Evolutionary conservation across 345 rosid genomes (phyloP), one percentile per base, ranked within the genome.

Genomic region (Geranium rotundifolium): DNA sequence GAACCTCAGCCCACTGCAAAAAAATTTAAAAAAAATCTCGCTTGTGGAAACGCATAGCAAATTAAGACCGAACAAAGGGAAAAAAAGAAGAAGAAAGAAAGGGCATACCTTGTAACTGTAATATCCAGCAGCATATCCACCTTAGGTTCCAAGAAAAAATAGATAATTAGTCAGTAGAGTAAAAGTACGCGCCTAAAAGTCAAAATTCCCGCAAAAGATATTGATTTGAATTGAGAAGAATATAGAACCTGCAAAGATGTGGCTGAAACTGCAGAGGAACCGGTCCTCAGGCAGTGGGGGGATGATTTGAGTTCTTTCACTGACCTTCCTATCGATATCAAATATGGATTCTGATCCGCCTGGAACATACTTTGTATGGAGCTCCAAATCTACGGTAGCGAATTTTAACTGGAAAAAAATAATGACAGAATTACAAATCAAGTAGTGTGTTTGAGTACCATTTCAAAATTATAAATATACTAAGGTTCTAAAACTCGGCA

Each of bases 51-150:
- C 27, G 2, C 27, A 37, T 5, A 10, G 46, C 29, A 19, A 20
- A 17, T 41, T 15, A 9, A 0, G 12, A 7, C 46, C 50, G 17
- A 39, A 39, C 57, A 31, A 74, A 59, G 39, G 54, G n/a, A 56
- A 63, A 19, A 46, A 27, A 15, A n/a, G n/a, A 23, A 0, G 27
- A 23, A 23, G 27, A 23, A 23, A 23, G 27, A 23, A 2, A 23
- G 27, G 2, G 27, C 27, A 23, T 77, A 91, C 97, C 97, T 91
- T 91, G 79, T 91, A 91, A 68, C 97, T 88, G 75, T 92, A 92
- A 73, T 92, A 92, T 67, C 98, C 96, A 67, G 97, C 96, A 63
- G 97, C 95, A 72, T 88, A 91, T 67, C 91, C 95, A 50, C 96
- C 97, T 88, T 70, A 29, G 41, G 67, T 63, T 59, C 64, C 66